Evolutionary conservation across 2,329 filamentous ascomycete species (phyloP).

Genomic region (Mycosphaerelloides madeirae): DNA sequence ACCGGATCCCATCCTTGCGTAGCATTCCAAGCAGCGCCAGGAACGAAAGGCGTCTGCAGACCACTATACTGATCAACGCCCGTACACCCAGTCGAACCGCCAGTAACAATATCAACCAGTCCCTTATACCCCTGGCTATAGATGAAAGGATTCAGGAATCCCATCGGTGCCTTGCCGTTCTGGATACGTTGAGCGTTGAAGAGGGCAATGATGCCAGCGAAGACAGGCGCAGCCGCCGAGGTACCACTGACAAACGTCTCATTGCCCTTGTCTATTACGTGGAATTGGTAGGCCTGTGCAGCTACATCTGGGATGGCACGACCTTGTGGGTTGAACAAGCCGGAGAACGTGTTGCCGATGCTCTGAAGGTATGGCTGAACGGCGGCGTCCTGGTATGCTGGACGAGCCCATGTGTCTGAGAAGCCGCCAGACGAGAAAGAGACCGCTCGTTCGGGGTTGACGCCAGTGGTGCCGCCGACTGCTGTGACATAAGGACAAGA

Average conservation of each 20-base stretch:
- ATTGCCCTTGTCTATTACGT: constrained; percentile 39
- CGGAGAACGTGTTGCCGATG: constrained; percentile 37
- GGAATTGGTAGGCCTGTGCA: constrained; percentile 50
- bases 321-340: constrained; percentile 41
- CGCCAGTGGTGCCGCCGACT: constrained; percentile 39
- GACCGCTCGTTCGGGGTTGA: constrained; percentile 39
- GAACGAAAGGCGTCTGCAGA: constrained; percentile 14
- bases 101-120: constrained; percentile 46
- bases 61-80: constrained; percentile 26
- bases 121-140: constrained; percentile 51
- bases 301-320: constrained; percentile 45
- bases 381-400: constrained; percentile 41
- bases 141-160: constrained; percentile 59
- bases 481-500: constrained; percentile 45
- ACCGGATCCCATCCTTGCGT: constrained; percentile 32
- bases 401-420: constrained; percentile 40
- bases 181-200: constrained; percentile 38
- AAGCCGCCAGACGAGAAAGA: constrained; percentile 42
- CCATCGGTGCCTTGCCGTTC: constrained; percentile 47
- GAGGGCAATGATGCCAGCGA: constrained; percentile 56
- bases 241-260: constrained; percentile 47
- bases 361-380: constrained; percentile 37
- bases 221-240: constrained; percentile 54
- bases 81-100: constrained; percentile 37
- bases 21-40: constrained; percentile 26